Evolutionary conservation across 176 grass and related monocot species (phyloP).

Genomic region (Carex parvula): DNA sequence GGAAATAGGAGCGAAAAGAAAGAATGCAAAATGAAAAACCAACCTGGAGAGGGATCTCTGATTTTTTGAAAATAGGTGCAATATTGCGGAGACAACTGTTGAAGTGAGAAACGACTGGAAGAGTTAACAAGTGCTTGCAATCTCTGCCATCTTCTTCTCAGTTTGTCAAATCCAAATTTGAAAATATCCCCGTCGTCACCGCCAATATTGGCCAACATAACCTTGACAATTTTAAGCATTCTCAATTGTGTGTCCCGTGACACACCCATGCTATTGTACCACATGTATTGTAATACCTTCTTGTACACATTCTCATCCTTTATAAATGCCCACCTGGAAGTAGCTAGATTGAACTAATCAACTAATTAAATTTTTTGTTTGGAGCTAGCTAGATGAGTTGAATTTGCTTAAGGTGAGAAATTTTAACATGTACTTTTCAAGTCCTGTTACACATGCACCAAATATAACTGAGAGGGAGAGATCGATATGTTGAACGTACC

Average conservation of each 20-base stretch:
- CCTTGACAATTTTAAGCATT: slow-evolving; percentile 45
- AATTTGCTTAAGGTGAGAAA: neutral
- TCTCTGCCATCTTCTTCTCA: slow-evolving; percentile 42
- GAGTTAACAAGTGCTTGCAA: slow-evolving; percentile 41
- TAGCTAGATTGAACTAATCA: neutral
- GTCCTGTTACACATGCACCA: neutral
- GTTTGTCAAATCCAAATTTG: slow-evolving; percentile 46
- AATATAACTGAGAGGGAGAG: neutral
- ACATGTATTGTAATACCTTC: slow-evolving; percentile 26
- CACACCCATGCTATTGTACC: slow-evolving; percentile 37
- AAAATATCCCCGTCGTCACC: slow-evolving; percentile 52
- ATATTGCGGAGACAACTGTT: slow-evolving; percentile 44
- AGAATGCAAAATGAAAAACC: neutral
- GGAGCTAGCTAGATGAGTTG: neutral
- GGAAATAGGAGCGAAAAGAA: neutral
- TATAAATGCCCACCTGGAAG: slow-evolving; percentile 70
- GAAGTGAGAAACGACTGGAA: slow-evolving; percentile 61
- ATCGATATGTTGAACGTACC: slow-evolving; percentile 29
- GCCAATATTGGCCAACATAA: slow-evolving; percentile 44
- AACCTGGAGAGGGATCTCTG: slow-evolving; percentile 63
- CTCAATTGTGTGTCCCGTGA: slow-evolving; percentile 71
- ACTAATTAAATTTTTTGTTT: neutral
- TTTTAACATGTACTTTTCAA: neutral
- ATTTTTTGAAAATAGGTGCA: slow-evolving; percentile 59
- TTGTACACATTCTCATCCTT: slow-evolving; percentile 45